phyloP scores from a whole-genome alignment of 2,329 filamentous ascomycete genomes.

The Penicillium sclerotiorum region DNA sequence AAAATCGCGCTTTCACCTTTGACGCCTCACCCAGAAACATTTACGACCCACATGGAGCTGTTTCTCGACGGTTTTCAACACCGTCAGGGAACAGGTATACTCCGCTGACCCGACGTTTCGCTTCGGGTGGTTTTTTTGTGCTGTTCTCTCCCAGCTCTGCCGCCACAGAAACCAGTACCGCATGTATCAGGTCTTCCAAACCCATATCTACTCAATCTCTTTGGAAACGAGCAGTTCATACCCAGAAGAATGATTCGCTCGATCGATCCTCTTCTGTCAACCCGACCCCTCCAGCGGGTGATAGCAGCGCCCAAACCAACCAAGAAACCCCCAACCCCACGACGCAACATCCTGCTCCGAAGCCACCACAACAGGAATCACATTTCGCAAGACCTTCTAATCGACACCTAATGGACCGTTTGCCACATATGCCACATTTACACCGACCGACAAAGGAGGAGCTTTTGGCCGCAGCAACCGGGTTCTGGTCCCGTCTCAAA shows the following conservation, averaged over 20 bases:
- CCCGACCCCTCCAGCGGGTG: slow-evolving; percentile 17
- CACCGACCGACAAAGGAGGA: slow-evolving; percentile 92
- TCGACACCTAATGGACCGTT: slow-evolving; percentile 57
- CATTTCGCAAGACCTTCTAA: slow-evolving; percentile 23
- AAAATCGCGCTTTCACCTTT: slow-evolving; percentile 25
- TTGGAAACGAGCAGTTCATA: slow-evolving; percentile 38
- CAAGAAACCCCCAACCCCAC: slow-evolving; percentile 12
- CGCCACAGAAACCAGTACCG: slow-evolving; percentile 36
- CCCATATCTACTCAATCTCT: slow-evolving; percentile 34
- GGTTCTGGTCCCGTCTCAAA: slow-evolving; percentile 86
- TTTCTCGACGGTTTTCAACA: slow-evolving; percentile 22
- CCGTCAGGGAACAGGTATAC: slow-evolving; percentile 28
- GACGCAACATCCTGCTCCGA: slow-evolving; percentile 6
- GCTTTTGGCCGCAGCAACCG: slow-evolving; percentile 83
- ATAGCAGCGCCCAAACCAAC: slow-evolving; percentile 6
- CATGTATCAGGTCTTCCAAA: slow-evolving; percentile 34
- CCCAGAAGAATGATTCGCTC: slow-evolving; percentile 24
- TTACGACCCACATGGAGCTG: slow-evolving; percentile 17
- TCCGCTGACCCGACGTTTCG: slow-evolving; percentile 55
- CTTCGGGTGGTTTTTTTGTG: slow-evolving; percentile 59
- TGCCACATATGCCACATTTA: slow-evolving; percentile 72
- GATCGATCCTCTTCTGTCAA: slow-evolving; percentile 20
- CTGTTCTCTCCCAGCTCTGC: slow-evolving; percentile 41
- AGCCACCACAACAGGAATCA: slow-evolving; percentile 30
- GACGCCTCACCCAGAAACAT: slow-evolving; percentile 17